These are phyloP conservation scores for Diplogelasinospora grovesii DNA, from an alignment of 495 filamentous ascomycete genomes.

Conservation along the genomic window DNA sequence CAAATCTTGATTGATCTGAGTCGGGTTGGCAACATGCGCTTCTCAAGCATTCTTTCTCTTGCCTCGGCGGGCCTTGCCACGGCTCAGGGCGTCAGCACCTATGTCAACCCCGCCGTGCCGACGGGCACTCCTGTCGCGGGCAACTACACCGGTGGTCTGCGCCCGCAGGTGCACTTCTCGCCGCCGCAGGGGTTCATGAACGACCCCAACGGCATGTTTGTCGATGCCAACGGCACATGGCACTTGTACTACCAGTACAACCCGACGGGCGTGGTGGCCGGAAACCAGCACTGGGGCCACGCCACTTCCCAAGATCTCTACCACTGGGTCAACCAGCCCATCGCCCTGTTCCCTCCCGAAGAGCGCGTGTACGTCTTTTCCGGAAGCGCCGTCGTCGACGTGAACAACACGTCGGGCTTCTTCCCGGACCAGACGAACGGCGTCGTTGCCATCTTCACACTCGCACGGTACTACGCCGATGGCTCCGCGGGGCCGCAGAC, in stretches of 20 bases:
- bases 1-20: no score
- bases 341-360: slow-evolving; percentile 43
- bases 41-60: no score
- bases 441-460: slow-evolving; percentile 52
- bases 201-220: slow-evolving; percentile 53
- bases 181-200: slow-evolving; percentile 51
- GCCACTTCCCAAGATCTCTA: slow-evolving; percentile 46
- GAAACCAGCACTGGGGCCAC: slow-evolving; percentile 51
- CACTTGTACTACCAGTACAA: slow-evolving; percentile 54
- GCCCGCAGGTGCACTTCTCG: slow-evolving; percentile 50
- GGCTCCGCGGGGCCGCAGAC: slow-evolving; percentile 26
- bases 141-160: slow-evolving; percentile 31
- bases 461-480: slow-evolving; percentile 31
- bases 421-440: slow-evolving; percentile 43
- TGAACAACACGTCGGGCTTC: slow-evolving; percentile 52
- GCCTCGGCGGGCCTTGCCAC: no score
- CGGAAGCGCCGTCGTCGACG: slow-evolving; percentile 46
- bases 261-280: slow-evolving; percentile 39
- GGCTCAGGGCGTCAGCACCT: no score
- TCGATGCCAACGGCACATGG: slow-evolving; percentile 40
- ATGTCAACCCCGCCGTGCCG: no score
- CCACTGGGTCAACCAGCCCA: slow-evolving; percentile 46
- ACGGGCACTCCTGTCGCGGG: slow-evolving; percentile 30
- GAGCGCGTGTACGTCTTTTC: slow-evolving; percentile 46
- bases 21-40: no score